Evolutionary conservation across 352 stramenopile species (phyloP).

Genomic region (Pythium grandisporangium): DNA sequence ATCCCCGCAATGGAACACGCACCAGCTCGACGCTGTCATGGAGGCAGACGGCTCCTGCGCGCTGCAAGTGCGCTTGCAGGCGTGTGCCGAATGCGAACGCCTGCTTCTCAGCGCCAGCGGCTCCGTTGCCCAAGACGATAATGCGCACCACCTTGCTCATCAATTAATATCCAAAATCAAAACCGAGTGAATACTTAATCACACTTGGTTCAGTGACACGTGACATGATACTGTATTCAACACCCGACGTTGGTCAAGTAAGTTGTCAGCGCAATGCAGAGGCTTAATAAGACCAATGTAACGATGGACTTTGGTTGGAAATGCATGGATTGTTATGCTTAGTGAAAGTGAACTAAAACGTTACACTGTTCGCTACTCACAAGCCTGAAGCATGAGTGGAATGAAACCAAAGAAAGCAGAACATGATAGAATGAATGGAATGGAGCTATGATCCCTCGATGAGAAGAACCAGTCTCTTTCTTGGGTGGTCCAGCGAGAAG

Average conservation of each 20-base stretch:
- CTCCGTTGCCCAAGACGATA: constrained; percentile 62
- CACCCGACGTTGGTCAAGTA: no score
- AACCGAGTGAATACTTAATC: no score
- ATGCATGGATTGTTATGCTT: no score
- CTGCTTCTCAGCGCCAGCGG: constrained; percentile 71
- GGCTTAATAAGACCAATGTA: no score
- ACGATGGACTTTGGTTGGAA: no score
- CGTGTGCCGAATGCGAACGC: constrained; percentile 39
- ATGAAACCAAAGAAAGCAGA: not conserved
- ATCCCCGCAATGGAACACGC: constrained; percentile 19
- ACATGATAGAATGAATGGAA: constrained; percentile 1
- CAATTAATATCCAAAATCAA: no score
- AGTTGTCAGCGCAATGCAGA: no score
- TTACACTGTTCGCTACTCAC: not conserved
- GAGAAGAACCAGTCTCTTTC: constrained; percentile 19
- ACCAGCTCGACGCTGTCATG: constrained; percentile 9
- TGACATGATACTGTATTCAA: no score
- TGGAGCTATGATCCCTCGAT: not conserved
- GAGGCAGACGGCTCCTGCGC: constrained; percentile 1
- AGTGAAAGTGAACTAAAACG: no score
- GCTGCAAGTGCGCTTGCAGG: constrained; percentile 10
- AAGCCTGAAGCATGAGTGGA: constrained; percentile 2
- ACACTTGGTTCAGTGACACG: no score
- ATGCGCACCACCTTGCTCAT: constrained; percentile 26
- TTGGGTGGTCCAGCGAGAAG: no score